Evolutionary conservation across 345 rosid genomes (phyloP), one percentile per base, ranked within the genome.

Genomic region (Schrenkiella parvula): DNA sequence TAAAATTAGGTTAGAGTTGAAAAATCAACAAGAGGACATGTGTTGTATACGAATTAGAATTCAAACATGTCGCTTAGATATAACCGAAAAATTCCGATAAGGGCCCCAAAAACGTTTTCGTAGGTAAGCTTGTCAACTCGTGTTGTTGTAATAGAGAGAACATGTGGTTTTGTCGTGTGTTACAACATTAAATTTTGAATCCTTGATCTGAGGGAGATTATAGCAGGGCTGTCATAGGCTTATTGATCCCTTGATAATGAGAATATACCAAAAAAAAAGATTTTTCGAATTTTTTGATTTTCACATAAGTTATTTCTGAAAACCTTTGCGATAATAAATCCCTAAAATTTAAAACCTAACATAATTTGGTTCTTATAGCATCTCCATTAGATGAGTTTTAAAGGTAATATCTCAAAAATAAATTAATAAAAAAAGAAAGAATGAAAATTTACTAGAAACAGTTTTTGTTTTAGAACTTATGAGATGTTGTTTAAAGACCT

Each of bases 151-250:
- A 15, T 39, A 39, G 18, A 23, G 38, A 67, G 5, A 54, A 29
- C 39, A 41, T 41, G 63, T 52, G 63, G 21, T 18, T 68, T 38
- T 39, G 71, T 67, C 26, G 25, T n/a, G 71, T 38, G 4, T 15
- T 68, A 21, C 52, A n/a, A 17, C 28, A 55, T 29, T 55, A 55
- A 68, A 68, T 29, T 19, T 8, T 9, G 72, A 13, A 2, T 54
- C 63, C 52, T 15, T 53, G 39, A 28, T 19, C 18, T 39, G 51
- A 17, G 71, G 71, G 26, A 53, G 51, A 14, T 32, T 32, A 21
- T 29, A 12, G 28, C 44, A 43, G 55, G 18, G 4, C 22, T 21
- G n/a, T n/a, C n/a, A n/a, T n/a, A n/a, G n/a, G n/a, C n/a, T n/a
- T n/a, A n/a, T n/a, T n/a, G n/a, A n/a, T n/a, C n/a, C n/a, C n/a